phyloP scores from a whole-genome alignment of 2,329 filamentous ascomycete species.

The Aureobasidium lini region DNA sequence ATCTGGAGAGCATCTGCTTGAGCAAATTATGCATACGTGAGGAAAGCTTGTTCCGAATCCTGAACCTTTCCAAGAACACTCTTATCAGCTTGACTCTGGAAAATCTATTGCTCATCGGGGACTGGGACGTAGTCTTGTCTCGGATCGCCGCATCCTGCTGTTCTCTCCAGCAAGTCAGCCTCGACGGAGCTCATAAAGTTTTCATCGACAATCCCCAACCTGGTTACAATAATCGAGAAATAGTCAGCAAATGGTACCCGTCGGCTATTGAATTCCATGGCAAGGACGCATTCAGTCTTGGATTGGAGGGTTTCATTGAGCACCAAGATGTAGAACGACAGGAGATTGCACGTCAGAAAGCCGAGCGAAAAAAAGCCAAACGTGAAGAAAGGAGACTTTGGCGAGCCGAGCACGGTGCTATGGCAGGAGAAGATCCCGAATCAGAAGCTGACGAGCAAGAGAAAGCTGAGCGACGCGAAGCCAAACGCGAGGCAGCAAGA shows the following conservation, averaged over 20 bases:
- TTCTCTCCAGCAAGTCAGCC: neutral
- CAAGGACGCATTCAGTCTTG: no score
- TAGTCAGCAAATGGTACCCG: neutral
- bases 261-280: neutral
- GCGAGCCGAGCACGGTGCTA: neutral
- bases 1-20: neutral
- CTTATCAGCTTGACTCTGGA: neutral
- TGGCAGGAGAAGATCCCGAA: neutral
- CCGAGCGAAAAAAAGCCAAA: no score
- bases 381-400: no score
- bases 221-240: no score
- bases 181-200: neutral
- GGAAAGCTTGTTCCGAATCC: neutral
- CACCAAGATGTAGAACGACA: no score
- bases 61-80: neutral
- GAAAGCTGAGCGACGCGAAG: neutral
- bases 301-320: no score
- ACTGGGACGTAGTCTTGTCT: neutral
- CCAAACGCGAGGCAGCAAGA: neutral
- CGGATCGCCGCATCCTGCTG: neutral
- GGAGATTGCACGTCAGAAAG: no score
- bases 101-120: neutral
- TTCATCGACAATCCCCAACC: no score
- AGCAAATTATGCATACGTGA: neutral
- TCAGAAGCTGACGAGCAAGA: neutral